Evolutionary conservation across 1,139 yeast species (phyloP).

Genomic region (Meyerozyma elateridarum): DNA sequence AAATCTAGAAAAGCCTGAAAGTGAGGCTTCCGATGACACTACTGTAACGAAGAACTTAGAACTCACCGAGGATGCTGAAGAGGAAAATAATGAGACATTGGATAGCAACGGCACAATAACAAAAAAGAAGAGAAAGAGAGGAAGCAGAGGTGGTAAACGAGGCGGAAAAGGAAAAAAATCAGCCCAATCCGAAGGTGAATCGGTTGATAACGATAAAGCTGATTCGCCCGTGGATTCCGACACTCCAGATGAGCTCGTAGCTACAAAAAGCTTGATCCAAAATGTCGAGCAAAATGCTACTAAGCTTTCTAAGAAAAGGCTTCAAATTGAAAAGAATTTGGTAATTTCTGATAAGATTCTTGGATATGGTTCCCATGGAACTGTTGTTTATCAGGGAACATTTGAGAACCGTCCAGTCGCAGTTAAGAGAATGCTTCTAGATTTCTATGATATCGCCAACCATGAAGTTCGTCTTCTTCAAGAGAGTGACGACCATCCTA

Average conservation of each 20-base stretch:
- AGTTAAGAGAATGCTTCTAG: conserved; percentile 87
- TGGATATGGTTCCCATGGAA: conserved; percentile 97
- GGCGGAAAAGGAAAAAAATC: conserved; percentile 48
- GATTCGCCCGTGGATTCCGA: conserved; percentile 11
- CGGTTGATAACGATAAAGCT: conserved; percentile 14
- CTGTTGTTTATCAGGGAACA: conserved; percentile 85
- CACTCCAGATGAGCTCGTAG: conserved; percentile 20
- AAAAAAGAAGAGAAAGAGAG: conserved; percentile 63
- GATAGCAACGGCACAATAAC: conserved; percentile 1
- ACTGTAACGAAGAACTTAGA: neutral
- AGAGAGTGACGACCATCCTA: conserved; percentile 95
- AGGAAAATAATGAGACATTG: conserved; percentile 10
- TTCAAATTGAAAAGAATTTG: conserved; percentile 50
- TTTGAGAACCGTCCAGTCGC: conserved; percentile 95
- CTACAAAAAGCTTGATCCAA: conserved; percentile 29
- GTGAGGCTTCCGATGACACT: neutral
- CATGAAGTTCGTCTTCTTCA: conserved; percentile 85
- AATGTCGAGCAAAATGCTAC: conserved; percentile 13
- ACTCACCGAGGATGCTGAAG: conserved; percentile 6
- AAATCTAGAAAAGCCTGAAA: conserved; percentile 10
- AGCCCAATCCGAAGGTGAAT: conserved; percentile 14
- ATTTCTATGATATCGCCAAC: conserved; percentile 92
- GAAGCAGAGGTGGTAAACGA: conserved; percentile 74
- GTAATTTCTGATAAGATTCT: conserved; percentile 66
- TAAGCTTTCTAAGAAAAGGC: conserved; percentile 24